Evolutionary conservation across 202 grass and related monocot species (phyloP).

Genomic region (Setaria viridis): DNA sequence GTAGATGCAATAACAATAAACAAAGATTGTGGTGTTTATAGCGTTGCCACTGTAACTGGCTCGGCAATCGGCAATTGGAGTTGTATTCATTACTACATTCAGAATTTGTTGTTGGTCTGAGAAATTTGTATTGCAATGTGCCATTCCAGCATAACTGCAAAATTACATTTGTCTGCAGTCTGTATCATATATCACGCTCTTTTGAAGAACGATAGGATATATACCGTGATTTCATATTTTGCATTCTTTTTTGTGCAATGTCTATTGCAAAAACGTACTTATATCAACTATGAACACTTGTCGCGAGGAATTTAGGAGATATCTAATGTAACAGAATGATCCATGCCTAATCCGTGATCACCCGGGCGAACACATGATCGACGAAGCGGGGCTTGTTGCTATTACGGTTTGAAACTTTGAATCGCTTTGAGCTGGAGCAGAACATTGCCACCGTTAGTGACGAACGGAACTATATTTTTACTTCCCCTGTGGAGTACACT

Average conservation of each 20-base stretch:
- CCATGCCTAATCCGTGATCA: background rate
- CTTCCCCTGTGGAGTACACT: no score
- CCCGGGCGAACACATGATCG: background rate
- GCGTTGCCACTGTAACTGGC: background rate
- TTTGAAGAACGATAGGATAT: background rate
- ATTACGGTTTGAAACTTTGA: background rate
- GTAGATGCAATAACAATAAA: constrained; percentile 26
- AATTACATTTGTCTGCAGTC: background rate
- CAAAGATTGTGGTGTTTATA: constrained; percentile 2
- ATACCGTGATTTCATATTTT: background rate
- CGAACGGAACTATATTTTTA: background rate
- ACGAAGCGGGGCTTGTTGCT: background rate
- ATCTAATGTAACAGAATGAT: background rate
- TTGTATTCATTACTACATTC: constrained; percentile 1
- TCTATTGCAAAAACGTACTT: background rate
- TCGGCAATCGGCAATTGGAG: background rate
- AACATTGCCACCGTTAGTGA: background rate
- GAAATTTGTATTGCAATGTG: background rate
- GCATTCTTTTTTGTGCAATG: background rate
- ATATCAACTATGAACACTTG: background rate
- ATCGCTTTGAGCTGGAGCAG: background rate
- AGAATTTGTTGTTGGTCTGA: background rate
- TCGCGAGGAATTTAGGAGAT: no score
- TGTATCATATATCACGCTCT: background rate
- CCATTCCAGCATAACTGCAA: background rate